Evolutionary conservation across 1,139 yeast species (phyloP).

Genomic region (Candida sanyaensis): DNA sequence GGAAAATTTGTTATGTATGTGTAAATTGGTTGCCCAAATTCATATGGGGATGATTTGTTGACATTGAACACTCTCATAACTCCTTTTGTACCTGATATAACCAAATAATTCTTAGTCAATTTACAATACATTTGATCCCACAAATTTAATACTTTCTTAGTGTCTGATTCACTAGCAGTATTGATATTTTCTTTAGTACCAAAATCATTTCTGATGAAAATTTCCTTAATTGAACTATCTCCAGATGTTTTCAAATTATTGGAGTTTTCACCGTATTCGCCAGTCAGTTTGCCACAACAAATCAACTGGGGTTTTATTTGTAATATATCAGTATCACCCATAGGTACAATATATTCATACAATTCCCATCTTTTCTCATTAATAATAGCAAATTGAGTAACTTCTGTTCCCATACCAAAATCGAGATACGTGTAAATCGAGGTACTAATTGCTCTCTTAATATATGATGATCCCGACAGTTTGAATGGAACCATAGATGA

Average conservation of each 20-base stretch:
- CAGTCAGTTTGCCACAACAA: conserved; percentile 69
- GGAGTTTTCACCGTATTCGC: conserved; percentile 60
- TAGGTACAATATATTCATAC: conserved; percentile 42
- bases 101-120: conserved; percentile 59
- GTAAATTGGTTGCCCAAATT: conserved; percentile 64
- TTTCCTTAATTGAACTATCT: conserved; percentile 18
- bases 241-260: conserved; percentile 27
- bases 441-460: conserved; percentile 56
- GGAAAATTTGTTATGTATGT: conserved; percentile 73
- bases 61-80: conserved; percentile 66
- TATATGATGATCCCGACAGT: conserved; percentile 25
- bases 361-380: conserved; percentile 75
- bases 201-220: conserved; percentile 37
- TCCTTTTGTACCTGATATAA: conserved; percentile 76
- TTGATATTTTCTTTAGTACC: conserved; percentile 19
- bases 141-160: conserved; percentile 30
- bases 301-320: conserved; percentile 52
- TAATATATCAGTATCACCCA: conserved; percentile 14
- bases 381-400: conserved; percentile 63
- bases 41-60: conserved; percentile 31
- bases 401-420: conserved; percentile 40
- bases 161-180: conserved; percentile 20
- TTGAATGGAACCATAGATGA: conserved; percentile 34
- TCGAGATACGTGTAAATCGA: conserved; percentile 54
- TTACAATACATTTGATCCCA: conserved; percentile 75